Conservation (phyloP, 257 asterid genomes). For the Plantago ovata region DNA sequence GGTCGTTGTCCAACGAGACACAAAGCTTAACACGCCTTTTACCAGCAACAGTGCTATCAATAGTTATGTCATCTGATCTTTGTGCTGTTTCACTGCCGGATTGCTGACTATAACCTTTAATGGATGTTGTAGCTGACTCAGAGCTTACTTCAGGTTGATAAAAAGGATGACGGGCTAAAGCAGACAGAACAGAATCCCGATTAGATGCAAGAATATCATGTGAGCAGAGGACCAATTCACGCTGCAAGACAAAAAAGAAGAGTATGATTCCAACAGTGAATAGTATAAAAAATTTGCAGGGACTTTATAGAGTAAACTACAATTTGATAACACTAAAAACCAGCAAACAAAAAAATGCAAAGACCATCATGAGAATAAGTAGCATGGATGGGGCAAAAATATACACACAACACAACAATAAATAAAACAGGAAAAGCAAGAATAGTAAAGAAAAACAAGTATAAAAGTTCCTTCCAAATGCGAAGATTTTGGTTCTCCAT, state of each 20-base stretch:
- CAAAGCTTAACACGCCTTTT: conserved; percentile 62
- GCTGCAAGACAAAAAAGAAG: conserved; percentile 50
- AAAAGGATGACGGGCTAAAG: conserved; percentile 70
- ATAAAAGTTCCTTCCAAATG: no score
- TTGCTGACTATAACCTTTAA: conserved; percentile 61
- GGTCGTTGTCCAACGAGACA: conserved; percentile 59
- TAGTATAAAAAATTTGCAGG: conserved; percentile 7
- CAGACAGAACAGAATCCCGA: conserved; percentile 68
- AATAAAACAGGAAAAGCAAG: no score
- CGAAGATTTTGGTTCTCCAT: no score
- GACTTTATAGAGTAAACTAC: conserved; percentile 1
- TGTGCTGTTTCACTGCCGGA: conserved; percentile 77
- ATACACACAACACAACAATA: no score
- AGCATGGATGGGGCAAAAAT: no score
- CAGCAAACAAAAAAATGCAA: no score
- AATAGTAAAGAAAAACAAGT: no score
- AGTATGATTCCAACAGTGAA: conserved; percentile 8
- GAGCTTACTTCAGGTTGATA: conserved; percentile 87
- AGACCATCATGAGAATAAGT: no score
- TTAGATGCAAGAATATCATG: conserved; percentile 78
- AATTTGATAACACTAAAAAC: not conserved
- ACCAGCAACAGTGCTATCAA: conserved; percentile 80
- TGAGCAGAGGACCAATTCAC: conserved; percentile 89
- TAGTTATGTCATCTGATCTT: conserved; percentile 80
- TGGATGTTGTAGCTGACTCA: conserved; percentile 92